phyloP scores from a whole-genome alignment of 805 yeast genomes.

The Myxozyma nipponensis region DNA sequence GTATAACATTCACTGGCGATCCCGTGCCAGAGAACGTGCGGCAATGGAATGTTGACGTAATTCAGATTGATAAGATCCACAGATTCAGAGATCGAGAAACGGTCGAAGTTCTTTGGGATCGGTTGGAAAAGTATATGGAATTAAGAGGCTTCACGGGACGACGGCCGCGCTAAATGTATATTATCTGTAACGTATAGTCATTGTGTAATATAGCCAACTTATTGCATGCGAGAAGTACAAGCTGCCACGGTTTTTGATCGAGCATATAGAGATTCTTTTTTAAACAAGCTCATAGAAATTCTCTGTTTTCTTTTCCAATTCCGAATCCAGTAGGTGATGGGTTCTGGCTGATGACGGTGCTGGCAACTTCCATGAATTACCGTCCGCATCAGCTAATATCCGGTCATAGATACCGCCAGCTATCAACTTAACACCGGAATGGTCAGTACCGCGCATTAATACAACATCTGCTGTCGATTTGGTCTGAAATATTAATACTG shows the following conservation, averaged over 20 bases:
- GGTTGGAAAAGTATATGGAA: constrained; percentile 67
- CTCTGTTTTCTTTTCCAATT: constrained; percentile 9
- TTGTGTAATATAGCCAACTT: not conserved
- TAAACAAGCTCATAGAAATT: constrained; percentile 22
- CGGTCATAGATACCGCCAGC: constrained; percentile 56
- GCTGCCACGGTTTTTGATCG: not conserved
- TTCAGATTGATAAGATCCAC: constrained; percentile 61
- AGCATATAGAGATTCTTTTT: not conserved
- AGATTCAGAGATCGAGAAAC: constrained; percentile 88
- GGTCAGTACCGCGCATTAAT: constrained; percentile 66
- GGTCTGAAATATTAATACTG: constrained; percentile 38
- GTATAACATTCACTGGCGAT: constrained; percentile 72
- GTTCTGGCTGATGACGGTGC: not conserved
- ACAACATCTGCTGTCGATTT: constrained; percentile 71
- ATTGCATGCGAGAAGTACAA: not conserved
- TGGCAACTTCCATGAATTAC: constrained; percentile 4
- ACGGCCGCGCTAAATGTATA: not conserved
- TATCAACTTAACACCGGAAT: constrained; percentile 54
- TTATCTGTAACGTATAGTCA: not conserved
- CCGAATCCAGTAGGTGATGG: constrained; percentile 12
- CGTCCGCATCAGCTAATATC: not conserved
- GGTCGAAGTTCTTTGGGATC: constrained; percentile 79
- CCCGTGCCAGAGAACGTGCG: constrained; percentile 67
- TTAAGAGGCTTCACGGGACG: constrained; percentile 52
- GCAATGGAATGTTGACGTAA: constrained; percentile 84